phyloP scores from a whole-genome alignment of 495 filamentous ascomycete species.

The Penicillium coprophilum region DNA sequence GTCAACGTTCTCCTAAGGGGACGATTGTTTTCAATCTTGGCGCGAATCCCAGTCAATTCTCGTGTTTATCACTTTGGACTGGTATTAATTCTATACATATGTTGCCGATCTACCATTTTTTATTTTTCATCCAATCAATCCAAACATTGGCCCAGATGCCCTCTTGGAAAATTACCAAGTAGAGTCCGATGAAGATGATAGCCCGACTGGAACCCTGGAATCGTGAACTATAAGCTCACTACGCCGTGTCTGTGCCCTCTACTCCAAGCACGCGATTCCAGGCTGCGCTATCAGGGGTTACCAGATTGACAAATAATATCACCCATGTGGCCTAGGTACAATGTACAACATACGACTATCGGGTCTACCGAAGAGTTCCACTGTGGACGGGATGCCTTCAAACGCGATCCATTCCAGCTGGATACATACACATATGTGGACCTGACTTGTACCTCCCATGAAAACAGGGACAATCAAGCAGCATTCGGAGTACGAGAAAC shows the following conservation, averaged over 20 bases:
- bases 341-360: background rate
- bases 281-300: constrained; percentile 1
- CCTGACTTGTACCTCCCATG: background rate
- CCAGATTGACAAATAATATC: constrained; percentile 7
- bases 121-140: constrained; percentile 5
- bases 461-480: background rate
- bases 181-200: background rate
- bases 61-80: constrained; percentile 16
- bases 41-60: constrained; percentile 18
- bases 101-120: constrained; percentile 24
- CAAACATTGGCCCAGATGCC: background rate
- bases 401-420: constrained; percentile 6
- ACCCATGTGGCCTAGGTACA: background rate
- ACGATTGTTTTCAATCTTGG: constrained; percentile 17
- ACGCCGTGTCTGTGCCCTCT: background rate
- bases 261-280: constrained; percentile 7
- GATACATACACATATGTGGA: constrained; percentile 1
- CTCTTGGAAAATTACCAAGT: background rate
- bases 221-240: background rate
- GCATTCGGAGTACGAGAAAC: background rate
- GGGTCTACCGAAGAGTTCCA: constrained; percentile 4
- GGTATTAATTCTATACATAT: no score
- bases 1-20: constrained; percentile 15
- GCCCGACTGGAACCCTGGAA: background rate
- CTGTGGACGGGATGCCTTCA: background rate